phyloP scores from a whole-genome alignment of 148 eudicot genomes.

The Chenopodium formosanum region DNA sequence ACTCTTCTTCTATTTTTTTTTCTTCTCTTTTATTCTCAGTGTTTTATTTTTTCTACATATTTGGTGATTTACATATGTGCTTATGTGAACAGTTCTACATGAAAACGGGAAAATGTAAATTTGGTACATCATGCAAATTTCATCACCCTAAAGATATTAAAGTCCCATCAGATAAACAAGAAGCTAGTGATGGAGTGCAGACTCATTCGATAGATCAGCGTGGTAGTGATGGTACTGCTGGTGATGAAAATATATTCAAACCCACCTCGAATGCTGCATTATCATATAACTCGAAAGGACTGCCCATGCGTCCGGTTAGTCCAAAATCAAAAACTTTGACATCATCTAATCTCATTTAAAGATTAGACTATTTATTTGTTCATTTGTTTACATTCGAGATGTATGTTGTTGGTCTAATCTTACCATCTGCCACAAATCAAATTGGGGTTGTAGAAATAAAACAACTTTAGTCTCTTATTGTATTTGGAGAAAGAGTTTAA shows the following conservation, averaged over 20 bases:
- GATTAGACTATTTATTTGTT: neutral
- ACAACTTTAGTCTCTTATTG: neutral
- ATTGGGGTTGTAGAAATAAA: neutral
- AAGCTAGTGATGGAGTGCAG: constrained; percentile 36
- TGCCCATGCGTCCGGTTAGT: constrained; percentile 78
- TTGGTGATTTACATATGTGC: constrained; percentile 10
- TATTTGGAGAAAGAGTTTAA: neutral
- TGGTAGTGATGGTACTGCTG: constrained; percentile 25
- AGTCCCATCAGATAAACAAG: constrained; percentile 48
- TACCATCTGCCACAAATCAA: neutral
- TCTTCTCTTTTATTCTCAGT: neutral
- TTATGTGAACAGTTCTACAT: constrained; percentile 57
- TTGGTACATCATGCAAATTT: constrained; percentile 82
- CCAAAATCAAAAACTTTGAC: neutral
- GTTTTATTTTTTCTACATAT: neutral
- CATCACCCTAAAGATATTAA: constrained; percentile 84
- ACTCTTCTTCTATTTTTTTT: neutral
- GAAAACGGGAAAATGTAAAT: constrained; percentile 88
- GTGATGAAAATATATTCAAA: constrained; percentile 41
- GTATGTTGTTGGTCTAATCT: too few species aligned
- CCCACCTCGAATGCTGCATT: constrained; percentile 43
- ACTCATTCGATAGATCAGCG: constrained; percentile 27
- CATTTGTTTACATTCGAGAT: neutral
- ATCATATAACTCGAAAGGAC: constrained; percentile 79
- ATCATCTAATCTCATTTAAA: neutral